These are phyloP conservation scores for Croton setiger DNA, from an alignment of 441 rosid species.

Conservation along the genomic window DNA sequence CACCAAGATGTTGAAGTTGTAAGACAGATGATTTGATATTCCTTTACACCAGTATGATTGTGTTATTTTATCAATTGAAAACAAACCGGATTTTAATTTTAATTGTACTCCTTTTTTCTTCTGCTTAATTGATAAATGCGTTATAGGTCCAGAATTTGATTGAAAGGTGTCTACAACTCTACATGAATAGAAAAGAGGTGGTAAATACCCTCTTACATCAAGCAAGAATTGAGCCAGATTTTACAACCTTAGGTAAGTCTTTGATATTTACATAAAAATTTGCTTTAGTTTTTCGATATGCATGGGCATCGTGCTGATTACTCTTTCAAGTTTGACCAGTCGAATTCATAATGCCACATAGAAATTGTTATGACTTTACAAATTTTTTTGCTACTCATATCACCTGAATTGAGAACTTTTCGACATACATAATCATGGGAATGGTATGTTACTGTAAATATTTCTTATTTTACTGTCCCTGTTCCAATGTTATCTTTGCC, in stretches of 20 bases:
- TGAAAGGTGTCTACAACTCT: slow-evolving; percentile 80
- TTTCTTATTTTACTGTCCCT: not conserved
- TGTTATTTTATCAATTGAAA: not conserved
- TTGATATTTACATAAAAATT: not conserved
- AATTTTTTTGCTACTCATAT: not conserved
- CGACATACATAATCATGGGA: not conserved
- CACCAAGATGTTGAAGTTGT: slow-evolving; percentile 20
- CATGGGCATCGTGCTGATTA: not conserved
- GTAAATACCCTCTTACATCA: slow-evolving; percentile 60
- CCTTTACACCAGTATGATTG: not conserved
- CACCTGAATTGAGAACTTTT: not conserved
- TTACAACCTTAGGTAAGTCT: slow-evolving; percentile 20
- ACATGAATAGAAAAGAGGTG: slow-evolving; percentile 83
- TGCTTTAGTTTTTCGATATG: slow-evolving; percentile 2
- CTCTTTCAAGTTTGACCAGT: not conserved
- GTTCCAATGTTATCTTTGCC: not conserved
- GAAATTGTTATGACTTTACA: not conserved
- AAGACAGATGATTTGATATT: not conserved
- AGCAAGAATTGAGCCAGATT: slow-evolving; percentile 67
- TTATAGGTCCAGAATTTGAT: slow-evolving; percentile 82
- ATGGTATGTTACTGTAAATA: not conserved
- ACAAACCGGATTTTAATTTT: not conserved
- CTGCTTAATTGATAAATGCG: not conserved
- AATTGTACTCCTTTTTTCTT: not conserved
- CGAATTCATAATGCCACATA: not conserved